phyloP scores from a whole-genome alignment of 2,329 filamentous ascomycete species.

The Monosporascus ibericus region DNA sequence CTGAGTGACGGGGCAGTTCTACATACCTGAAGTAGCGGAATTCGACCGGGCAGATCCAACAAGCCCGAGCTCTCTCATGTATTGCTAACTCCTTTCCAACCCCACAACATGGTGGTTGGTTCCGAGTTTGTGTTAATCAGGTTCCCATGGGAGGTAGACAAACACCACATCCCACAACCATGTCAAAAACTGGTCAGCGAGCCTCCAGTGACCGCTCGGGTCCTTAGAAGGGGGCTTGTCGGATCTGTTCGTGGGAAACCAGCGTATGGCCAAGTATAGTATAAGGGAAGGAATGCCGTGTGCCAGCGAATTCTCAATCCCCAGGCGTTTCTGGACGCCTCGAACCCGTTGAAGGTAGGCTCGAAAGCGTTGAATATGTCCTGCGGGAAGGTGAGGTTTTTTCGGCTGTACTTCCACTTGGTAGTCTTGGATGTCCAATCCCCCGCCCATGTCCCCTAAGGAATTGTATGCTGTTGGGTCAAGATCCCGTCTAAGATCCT shows the following conservation, averaged over 20 bases:
- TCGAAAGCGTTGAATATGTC: not conserved
- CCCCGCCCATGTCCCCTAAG: not conserved
- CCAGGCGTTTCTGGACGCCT: not conserved
- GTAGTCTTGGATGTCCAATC: not conserved
- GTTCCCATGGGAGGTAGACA: not conserved
- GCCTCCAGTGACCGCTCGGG: not conserved
- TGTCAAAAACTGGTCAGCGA: not conserved
- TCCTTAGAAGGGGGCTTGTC: not conserved
- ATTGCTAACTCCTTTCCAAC: not conserved
- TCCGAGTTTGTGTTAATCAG: too few species aligned
- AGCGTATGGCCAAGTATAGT: not conserved
- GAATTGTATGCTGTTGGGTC: not conserved
- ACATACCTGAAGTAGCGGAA: not conserved
- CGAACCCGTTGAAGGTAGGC: not conserved
- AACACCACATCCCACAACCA: not conserved
- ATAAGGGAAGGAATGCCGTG: not conserved
- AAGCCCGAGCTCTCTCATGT: conserved; percentile 1
- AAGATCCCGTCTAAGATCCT: not conserved
- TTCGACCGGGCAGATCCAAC: conserved; percentile 4
- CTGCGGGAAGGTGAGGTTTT: not conserved
- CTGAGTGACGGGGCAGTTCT: too few species aligned
- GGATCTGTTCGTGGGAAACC: not conserved
- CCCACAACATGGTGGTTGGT: too few species aligned
- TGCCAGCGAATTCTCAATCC: not conserved
- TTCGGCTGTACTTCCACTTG: not conserved